Base-by-base conservation (phyloP, 352 stramenopile genomes). In the Globisporangium heterothallicum region DNA sequence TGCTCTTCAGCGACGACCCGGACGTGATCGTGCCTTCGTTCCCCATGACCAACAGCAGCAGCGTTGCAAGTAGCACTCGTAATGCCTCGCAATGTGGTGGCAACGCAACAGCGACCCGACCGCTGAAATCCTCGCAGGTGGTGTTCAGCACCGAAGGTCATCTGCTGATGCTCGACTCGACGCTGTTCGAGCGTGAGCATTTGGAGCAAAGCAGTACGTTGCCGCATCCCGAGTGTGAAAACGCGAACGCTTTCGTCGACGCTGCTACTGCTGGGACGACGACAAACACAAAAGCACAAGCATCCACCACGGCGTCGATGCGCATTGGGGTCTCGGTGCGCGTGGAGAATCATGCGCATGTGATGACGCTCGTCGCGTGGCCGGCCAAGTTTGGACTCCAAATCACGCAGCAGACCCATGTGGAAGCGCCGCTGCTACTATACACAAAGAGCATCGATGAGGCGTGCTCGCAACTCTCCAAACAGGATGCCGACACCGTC, bases 1-100 rank as follows among this genome's bases (percentile, higher is more conserved):
- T 99, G 26, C 90, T 98, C 22, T 99, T 99, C 72, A 97, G 98
- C 47, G 91, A 97, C 26, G 76, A 90, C 29, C 70, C 74, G 7
- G 64, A 85, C 48, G 67, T 88, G 41, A 84, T 91, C 58, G 76
- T 89, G 21, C 80, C 84, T 52, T 50, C 65, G 4, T 61, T 69
- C 21, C 9, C 41, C 8, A 47, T 64, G n/a, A 47, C 34, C n/a
- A 42, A 29, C 51, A 42, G 3, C 26, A 44, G 1, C 2, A 52
- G 19, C 14, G 57, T 5, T 29, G 24, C 25, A n/a, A 42, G 27
- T 35, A 63, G 21, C 29, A 21, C 42, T 9, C 22, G 22, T 25
- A 44, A 46, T 3, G 6, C 21, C 14, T 46, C 12, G 13, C 42
- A 21, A 16, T 21, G 22, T 2, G 27, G 42, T 35, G 29, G 18